Base-by-base conservation (phyloP, 23 red algal species). In the Cyanidioschyzon merolae region DNA sequence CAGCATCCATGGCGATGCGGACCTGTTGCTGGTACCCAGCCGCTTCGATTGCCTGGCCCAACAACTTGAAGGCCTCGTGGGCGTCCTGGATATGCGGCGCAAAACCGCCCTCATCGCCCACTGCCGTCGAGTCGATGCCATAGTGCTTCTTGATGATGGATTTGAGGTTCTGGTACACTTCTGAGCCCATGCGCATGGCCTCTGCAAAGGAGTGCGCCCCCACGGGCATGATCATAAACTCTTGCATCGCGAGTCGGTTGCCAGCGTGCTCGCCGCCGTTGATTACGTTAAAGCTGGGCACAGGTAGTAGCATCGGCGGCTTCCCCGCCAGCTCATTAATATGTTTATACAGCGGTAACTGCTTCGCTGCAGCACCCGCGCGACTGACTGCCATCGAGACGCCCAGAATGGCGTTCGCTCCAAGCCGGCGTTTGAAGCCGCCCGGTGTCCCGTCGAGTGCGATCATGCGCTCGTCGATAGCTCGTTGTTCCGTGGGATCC, bases 71-170 rank as follows among this genome's bases (percentile, higher is more conserved):
- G 2, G 77, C 92, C 68, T 96, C 92, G 17, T 57, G 83, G 54
- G 88, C 85, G 37, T 90, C 92, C 71, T 79, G 84, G 37, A 96
- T 96, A 40, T 96, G 90, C 25, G 92, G 92, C 51, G 92, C 92
- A 79, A 96, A 96, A 15, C 92, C 92, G 54, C 92, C 92, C 83
- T 96, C 92, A 79, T 96, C 92, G 35, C 92, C 92, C 7, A 96
- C 92, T 34, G 82, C 67, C 16, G 92, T 96, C 58, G 92, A 87
- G 84, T 96, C 92, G 21, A 96, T 39, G 34, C 92, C 92, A 58
- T 96, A 96, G 3, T 58, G 57, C 50, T 74, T 82, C 84, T 96
- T 96, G 79, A 96, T 96, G 45, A 96, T 87, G 3, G 57, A 74
- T 75, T 96, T 96, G 39, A 96, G 85, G 39, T 76, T 41, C 25